Percentiles rank a stretch among this genome's conserved stretches.
These are phyloP conservation scores for Apiotrichum sp. DNA, from an alignment of 1,284 basidiomycete species.

Conservation along the genomic window DNA sequence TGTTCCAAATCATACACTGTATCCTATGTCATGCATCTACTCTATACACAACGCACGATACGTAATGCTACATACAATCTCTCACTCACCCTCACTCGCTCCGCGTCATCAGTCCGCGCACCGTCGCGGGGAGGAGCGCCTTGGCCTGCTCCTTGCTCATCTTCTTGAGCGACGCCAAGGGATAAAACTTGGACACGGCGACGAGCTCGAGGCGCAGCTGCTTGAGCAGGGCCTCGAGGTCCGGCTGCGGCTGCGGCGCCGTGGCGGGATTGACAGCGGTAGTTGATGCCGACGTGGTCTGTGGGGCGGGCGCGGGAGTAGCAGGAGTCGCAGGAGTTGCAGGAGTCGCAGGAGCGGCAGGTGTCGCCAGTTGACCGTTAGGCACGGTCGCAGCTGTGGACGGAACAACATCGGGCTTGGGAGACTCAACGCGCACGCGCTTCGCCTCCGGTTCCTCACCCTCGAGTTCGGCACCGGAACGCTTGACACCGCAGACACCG, in stretches of 20 bases:
- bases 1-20: too few species aligned
- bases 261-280: background rate
- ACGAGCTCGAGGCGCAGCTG: slow-evolving; percentile 38
- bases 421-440: background rate
- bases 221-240: slow-evolving; percentile 18
- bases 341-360: slow-evolving; percentile 4
- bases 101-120: slow-evolving; percentile 33
- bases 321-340: slow-evolving; percentile 2
- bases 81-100: background rate
- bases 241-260: background rate
- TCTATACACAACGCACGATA: too few species aligned
- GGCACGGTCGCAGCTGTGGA: too few species aligned
- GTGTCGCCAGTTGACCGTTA: background rate
- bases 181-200: slow-evolving; percentile 42
- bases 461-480: background rate
- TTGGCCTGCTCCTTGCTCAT: slow-evolving; percentile 34
- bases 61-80: too few species aligned
- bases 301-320: background rate
- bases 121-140: slow-evolving; percentile 33
- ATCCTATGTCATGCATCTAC: too few species aligned
- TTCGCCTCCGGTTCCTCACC: slow-evolving; percentile 4
- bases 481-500: background rate
- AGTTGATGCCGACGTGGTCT: background rate
- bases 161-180: slow-evolving; percentile 37
- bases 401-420: background rate